Conservation (phyloP, 1,139 yeast genomes). For the Geotrichum histeridarum region DNA sequence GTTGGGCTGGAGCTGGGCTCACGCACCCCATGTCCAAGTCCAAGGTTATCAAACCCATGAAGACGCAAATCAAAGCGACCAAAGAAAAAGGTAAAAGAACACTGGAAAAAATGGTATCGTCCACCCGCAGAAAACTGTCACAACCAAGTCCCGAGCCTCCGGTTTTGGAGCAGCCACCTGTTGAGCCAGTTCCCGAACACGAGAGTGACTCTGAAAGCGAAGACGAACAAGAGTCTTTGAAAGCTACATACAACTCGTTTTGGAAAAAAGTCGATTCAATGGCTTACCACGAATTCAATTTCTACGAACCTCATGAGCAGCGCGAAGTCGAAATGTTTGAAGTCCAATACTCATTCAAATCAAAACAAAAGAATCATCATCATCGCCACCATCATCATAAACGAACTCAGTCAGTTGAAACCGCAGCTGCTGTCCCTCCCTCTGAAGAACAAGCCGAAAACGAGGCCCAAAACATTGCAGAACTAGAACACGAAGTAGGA, state of each 20-base stretch:
- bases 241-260: constrained; percentile 21
- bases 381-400: not conserved
- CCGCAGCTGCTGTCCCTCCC: not conserved
- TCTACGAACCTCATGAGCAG: constrained; percentile 33
- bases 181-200: not conserved
- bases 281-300: constrained; percentile 38
- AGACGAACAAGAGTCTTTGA: not conserved
- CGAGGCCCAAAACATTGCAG: not conserved
- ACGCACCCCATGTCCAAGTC: constrained; percentile 52
- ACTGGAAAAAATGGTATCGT: constrained; percentile 12
- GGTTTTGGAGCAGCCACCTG: not conserved
- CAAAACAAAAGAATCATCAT: not conserved
- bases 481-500: not conserved
- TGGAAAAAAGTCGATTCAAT: constrained; percentile 38
- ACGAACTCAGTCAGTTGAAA: not conserved
- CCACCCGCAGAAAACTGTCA: constrained; percentile 7
- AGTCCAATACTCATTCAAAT: constrained; percentile 43
- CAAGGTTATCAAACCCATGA: constrained; percentile 26
- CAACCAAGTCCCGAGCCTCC: not conserved
- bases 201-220: constrained; percentile 3
- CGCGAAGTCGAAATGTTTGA: constrained; percentile 64
- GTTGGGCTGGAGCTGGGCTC: constrained; percentile 51
- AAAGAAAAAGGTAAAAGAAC: constrained; percentile 14
- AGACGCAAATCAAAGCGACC: constrained; percentile 13
- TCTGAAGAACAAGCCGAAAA: not conserved